Conservation (phyloP, 2,329 filamentous ascomycete genomes). For the Fusarium sp. region DNA sequence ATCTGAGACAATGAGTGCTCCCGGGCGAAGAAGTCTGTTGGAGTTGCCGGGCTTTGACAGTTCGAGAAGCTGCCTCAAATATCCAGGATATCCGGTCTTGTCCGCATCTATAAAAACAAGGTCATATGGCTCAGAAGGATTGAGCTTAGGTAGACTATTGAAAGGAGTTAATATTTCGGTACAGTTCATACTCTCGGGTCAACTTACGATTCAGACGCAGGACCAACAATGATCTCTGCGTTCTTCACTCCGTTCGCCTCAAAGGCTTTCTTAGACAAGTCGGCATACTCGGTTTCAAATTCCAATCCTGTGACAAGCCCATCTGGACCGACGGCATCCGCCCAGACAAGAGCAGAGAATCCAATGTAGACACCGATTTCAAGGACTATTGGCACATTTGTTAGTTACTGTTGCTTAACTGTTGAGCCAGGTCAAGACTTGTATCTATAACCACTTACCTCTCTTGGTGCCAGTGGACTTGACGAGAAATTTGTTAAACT, state of each 20-base stretch:
- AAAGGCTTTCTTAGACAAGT: constrained; percentile 54
- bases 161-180: not conserved
- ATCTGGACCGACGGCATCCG: constrained; percentile 57
- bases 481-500: constrained; percentile 56
- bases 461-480: constrained; percentile 55
- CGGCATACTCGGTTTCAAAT: constrained; percentile 57
- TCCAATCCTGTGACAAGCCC: constrained; percentile 60
- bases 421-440: not conserved
- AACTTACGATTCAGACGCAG: constrained; percentile 59
- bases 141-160: constrained; percentile 48
- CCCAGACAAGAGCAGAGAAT: constrained; percentile 62
- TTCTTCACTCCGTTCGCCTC: constrained; percentile 56
- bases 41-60: constrained; percentile 53
- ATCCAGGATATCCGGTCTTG: constrained; percentile 62
- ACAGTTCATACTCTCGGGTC: no score
- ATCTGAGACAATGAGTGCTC: constrained; percentile 65
- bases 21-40: constrained; percentile 58
- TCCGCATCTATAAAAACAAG: constrained; percentile 66
- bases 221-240: constrained; percentile 59
- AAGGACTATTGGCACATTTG: constrained; percentile 52
- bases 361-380: constrained; percentile 63
- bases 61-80: constrained; percentile 59
- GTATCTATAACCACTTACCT: constrained; percentile 42
- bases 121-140: constrained; percentile 57
- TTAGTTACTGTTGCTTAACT: not conserved